Evolutionary conservation across 2,329 filamentous ascomycete genomes (phyloP).

Genomic region (Ascomycota sp.): DNA sequence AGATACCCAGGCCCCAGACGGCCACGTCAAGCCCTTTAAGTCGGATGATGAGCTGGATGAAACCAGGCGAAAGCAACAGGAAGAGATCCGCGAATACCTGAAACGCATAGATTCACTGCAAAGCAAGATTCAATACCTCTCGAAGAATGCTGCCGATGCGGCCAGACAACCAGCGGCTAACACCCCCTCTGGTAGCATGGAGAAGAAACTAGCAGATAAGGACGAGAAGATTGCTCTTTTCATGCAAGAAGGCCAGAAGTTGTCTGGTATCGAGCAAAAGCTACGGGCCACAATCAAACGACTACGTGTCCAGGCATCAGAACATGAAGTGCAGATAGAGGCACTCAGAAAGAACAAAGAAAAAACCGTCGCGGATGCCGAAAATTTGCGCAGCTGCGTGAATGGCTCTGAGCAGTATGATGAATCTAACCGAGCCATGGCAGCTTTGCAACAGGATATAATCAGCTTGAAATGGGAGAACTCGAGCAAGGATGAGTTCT

Average conservation of each 20-base stretch:
- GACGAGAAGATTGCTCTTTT: slow-evolving; percentile 77
- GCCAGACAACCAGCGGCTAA: slow-evolving; percentile 48
- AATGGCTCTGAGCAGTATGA: slow-evolving; percentile 25
- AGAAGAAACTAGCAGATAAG: slow-evolving; percentile 71
- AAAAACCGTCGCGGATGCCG: slow-evolving; percentile 31
- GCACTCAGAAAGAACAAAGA: slow-evolving; percentile 40
- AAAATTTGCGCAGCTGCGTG: slow-evolving; percentile 23
- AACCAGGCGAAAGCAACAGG: slow-evolving; percentile 33
- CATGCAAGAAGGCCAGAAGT: slow-evolving; percentile 78
- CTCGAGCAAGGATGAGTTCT: slow-evolving; percentile 39
- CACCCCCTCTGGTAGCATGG: slow-evolving; percentile 41
- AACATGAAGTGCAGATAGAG: slow-evolving; percentile 43
- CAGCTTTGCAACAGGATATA: slow-evolving; percentile 21
- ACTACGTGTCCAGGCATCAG: slow-evolving; percentile 43
- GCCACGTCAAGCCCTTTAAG: slow-evolving; percentile 1
- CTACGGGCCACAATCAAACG: slow-evolving; percentile 70
- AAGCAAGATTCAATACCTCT: slow-evolving; percentile 74
- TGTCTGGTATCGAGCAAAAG: slow-evolving; percentile 73
- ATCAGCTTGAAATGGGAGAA: slow-evolving; percentile 25
- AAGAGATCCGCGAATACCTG: slow-evolving; percentile 65
- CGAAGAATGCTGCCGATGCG: slow-evolving; percentile 56
- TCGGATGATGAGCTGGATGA: slow-evolving; percentile 7
- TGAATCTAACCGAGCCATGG: slow-evolving; percentile 31
- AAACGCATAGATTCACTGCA: slow-evolving; percentile 86
- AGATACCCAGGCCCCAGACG: not conserved